A percentile compares a stretch with the other conserved stretches of the same genome.
Evolutionary conservation across 176 grass and related monocot genomes (phyloP).

Genomic region (Oryza glumipatula): DNA sequence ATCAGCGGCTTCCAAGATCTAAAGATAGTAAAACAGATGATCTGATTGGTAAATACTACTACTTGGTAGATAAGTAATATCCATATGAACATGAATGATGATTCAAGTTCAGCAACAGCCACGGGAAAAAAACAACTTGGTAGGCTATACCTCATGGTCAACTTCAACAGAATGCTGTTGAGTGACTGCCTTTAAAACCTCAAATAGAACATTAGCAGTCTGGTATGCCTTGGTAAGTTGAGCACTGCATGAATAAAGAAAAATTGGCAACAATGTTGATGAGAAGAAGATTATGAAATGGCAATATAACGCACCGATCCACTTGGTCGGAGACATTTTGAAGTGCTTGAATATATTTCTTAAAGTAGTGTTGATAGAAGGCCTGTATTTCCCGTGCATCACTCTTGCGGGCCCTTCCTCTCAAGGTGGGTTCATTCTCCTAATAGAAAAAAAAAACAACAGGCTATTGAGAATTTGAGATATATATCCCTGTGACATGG

Average conservation of each 20-base stretch:
- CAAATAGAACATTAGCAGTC: constrained; percentile 88
- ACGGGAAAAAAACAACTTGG: constrained; percentile 28
- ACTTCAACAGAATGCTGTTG: constrained; percentile 77
- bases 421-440: constrained; percentile 82
- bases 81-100: constrained; percentile 27
- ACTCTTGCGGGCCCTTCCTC: constrained; percentile 69
- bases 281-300: constrained; percentile 37
- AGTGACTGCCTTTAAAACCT: constrained; percentile 94
- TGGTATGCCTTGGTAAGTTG: constrained; percentile 94
- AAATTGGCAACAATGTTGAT: constrained; percentile 18
- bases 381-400: constrained; percentile 92
- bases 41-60: constrained; percentile 1
- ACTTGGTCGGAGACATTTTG: constrained; percentile 78
- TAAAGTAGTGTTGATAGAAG: constrained; percentile 90
- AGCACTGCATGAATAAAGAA: constrained; percentile 56
- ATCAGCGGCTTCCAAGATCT: constrained; percentile 84
- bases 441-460: constrained; percentile 25
- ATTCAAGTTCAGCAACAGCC: constrained; percentile 11
- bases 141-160: constrained; percentile 75
- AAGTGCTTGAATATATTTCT: constrained; percentile 90
- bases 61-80: constrained; percentile 21
- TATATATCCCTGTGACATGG: neutral
- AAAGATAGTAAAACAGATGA: constrained; percentile 33
- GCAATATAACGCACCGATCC: constrained; percentile 58
- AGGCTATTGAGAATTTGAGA: neutral